A percentile compares a stretch with the other conserved stretches of the same genome.
Evolutionary conservation across 805 yeast species (phyloP).

Genomic region (Candida morakotiae): DNA sequence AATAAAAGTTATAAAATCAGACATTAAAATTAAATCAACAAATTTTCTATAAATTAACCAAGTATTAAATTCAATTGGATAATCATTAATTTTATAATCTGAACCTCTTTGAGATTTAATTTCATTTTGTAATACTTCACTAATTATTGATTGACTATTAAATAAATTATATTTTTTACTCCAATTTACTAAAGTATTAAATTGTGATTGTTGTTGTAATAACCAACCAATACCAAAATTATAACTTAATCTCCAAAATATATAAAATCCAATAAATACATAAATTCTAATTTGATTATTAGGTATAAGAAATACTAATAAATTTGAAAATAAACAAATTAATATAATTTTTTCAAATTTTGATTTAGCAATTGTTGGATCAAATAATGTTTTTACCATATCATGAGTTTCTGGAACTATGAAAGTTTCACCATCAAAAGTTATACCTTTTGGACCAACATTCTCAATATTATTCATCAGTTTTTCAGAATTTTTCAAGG

Average conservation of each 20-base stretch:
- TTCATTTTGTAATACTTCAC: conserved; percentile 34
- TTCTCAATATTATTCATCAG: neutral
- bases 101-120: conserved; percentile 37
- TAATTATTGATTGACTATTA: conserved; percentile 27
- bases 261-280: conserved; percentile 51
- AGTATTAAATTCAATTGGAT: conserved; percentile 74
- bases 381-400: conserved; percentile 77
- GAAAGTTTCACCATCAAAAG: conserved; percentile 42
- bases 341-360: conserved; percentile 61
- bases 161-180: conserved; percentile 31
- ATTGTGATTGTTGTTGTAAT: conserved; percentile 61
- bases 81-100: conserved; percentile 21
- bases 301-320: conserved; percentile 26
- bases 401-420: conserved; percentile 67
- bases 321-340: conserved; percentile 26
- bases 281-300: conserved; percentile 21
- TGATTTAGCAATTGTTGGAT: conserved; percentile 70
- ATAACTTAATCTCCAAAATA: conserved; percentile 73
- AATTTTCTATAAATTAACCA: conserved; percentile 78
- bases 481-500: neutral
- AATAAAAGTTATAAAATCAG: conserved; percentile 73
- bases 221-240: conserved; percentile 78
- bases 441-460: conserved; percentile 37
- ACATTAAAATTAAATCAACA: conserved; percentile 81
- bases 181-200: conserved; percentile 50